Conservation (phyloP, 306 rosid species). For the Lathyrus tuberosus region DNA sequence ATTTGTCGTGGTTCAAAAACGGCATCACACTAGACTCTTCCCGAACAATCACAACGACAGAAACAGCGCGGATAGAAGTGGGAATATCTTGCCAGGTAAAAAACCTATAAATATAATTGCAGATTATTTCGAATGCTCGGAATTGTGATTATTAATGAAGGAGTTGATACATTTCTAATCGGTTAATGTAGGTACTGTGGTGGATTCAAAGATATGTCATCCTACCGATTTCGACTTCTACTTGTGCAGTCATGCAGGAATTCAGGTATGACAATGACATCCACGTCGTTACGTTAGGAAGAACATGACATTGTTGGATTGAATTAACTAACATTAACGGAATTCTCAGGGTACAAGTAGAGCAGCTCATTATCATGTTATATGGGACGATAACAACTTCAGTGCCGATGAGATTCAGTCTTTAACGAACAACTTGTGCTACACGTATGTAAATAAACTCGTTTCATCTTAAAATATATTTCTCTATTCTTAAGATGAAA, state of each 20-base stretch:
- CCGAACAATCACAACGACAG: conserved; percentile 62
- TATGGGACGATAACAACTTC: conserved; percentile 86
- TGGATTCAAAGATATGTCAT: conserved; percentile 84
- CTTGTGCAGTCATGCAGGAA: conserved; percentile 86
- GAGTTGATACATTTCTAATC: conserved; percentile 16
- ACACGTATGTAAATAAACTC: conserved; percentile 53
- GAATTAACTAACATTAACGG: not conserved
- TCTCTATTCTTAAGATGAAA: conserved; percentile 31
- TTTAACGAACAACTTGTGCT: conserved; percentile 77
- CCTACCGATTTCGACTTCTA: conserved; percentile 85
- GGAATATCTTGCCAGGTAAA: conserved; percentile 77
- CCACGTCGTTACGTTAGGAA: not conserved
- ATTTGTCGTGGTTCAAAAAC: conserved; percentile 81
- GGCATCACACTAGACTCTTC: conserved; percentile 77
- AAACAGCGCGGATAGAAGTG: conserved; percentile 64
- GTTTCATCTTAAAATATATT: not conserved
- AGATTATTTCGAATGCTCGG: not conserved
- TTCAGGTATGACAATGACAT: conserved; percentile 56
- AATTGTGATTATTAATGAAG: not conserved
- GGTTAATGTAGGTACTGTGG: conserved; percentile 68
- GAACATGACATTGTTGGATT: not conserved
- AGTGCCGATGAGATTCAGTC: conserved; percentile 76
- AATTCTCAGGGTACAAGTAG: conserved; percentile 62
- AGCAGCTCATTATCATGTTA: conserved; percentile 75
- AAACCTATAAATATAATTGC: not conserved